Percentiles rank a stretch among this genome's conserved stretches.
Evolutionary conservation across 768 basidiomycete species (phyloP).

Genomic region (Leccinum variicolor): DNA sequence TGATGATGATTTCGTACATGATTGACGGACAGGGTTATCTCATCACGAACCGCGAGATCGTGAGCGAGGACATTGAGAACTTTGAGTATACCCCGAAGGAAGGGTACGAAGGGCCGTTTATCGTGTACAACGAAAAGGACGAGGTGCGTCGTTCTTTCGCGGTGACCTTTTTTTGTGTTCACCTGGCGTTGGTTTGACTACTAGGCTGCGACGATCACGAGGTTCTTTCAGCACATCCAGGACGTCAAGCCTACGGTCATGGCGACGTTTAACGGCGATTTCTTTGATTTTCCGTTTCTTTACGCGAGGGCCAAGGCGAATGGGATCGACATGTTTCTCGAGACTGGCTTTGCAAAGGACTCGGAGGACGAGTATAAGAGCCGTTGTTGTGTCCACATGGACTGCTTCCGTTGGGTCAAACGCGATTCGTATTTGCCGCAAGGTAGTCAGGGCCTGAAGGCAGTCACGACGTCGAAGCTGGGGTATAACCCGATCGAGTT

Average conservation of each 20-base stretch:
- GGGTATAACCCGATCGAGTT: constrained; percentile 97
- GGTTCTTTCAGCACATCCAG: constrained; percentile 93
- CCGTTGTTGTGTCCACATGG: constrained; percentile 93
- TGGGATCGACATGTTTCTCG: constrained; percentile 94
- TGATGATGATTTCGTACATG: constrained; percentile 99
- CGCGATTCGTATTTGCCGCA: constrained; percentile 98
- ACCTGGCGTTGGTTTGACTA: background rate
- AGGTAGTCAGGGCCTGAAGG: constrained; percentile 97
- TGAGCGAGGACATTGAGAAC: constrained; percentile 95
- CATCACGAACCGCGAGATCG: constrained; percentile 96
- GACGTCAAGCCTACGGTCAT: constrained; percentile 95
- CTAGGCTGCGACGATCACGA: constrained; percentile 74
- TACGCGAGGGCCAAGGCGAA: constrained; percentile 79
- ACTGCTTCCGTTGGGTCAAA: constrained; percentile 99
- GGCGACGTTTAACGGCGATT: constrained; percentile 98
- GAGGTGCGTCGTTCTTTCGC: constrained; percentile 52
- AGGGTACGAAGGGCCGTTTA: constrained; percentile 96
- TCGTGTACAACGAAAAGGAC: constrained; percentile 89
- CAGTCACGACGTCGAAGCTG: constrained; percentile 92
- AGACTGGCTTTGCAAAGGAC: constrained; percentile 91
- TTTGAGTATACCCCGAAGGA: constrained; percentile 99
- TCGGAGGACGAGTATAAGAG: constrained; percentile 94
- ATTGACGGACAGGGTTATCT: constrained; percentile 96
- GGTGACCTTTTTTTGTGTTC: background rate
- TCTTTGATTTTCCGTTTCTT: constrained; percentile 98